These are phyloP conservation scores for Kandelia obovata DNA, from an alignment of 345 rosid species.

Conservation along the genomic window DNA sequence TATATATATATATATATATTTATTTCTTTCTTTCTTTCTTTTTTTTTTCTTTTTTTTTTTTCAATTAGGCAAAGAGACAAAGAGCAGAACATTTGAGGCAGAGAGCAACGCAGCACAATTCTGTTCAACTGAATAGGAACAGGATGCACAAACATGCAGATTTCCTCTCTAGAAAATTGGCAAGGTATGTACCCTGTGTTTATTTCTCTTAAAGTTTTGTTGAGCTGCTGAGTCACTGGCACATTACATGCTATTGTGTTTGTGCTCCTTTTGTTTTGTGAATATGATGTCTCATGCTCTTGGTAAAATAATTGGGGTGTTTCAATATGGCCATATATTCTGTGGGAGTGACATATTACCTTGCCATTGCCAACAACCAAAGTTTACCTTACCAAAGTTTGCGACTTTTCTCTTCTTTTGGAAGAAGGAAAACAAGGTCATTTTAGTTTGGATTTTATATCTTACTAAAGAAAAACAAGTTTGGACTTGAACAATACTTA, in stretches of 20 bases:
- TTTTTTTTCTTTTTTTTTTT: conserved; percentile 4
- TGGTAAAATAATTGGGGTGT: background rate
- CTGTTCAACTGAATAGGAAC: conserved; percentile 40
- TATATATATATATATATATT: background rate
- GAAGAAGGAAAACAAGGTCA: background rate
- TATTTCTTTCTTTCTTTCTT: too few relatives aligned
- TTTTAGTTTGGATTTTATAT: background rate
- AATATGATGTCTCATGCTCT: background rate
- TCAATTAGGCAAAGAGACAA: conserved; percentile 70
- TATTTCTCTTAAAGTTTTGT: background rate
- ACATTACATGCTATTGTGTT: too few relatives aligned
- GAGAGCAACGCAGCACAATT: conserved; percentile 58
- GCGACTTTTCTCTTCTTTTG: background rate
- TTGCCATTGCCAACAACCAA: too few relatives aligned
- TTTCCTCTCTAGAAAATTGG: conserved; percentile 67
- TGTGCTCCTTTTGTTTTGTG: background rate
- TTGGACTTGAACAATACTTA: background rate
- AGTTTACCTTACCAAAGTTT: too few relatives aligned
- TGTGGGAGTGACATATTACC: too few relatives aligned
- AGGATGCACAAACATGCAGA: conserved; percentile 74
- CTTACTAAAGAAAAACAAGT: background rate
- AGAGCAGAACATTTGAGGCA: conserved; percentile 89
- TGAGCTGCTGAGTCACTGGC: background rate
- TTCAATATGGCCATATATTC: too few relatives aligned
- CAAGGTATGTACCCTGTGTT: conserved; percentile 45